Evolutionary conservation across 768 basidiomycete genomes (phyloP), one percentile per base, ranked within the genome.

Genomic region (Russula emetica): DNA sequence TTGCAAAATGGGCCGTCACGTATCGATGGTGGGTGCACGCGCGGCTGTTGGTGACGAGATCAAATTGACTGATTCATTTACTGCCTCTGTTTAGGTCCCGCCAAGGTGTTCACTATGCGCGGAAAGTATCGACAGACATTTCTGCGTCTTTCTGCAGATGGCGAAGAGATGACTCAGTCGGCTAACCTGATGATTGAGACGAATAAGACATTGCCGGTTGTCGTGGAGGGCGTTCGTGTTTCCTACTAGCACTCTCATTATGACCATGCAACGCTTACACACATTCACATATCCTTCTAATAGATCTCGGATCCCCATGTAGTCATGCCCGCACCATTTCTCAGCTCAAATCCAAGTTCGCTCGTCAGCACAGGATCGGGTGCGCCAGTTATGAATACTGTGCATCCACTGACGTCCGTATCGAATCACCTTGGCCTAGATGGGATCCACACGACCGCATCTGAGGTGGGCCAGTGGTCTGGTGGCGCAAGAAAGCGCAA

Each of bases 1-100:
- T 77, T 90, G 26, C 88, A 91, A 71, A 68, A 72, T 0, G 78
- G 84, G 28, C 83, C 87, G 13, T 82, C 85, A 13, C 78, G 86
- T 64, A 85, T 91, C 58, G 88, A 91, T 72, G 88, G 88, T 87
- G 55, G 20, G n/a, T 54, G 20, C 18, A 4, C 5, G 11, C 14
- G 8, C 2, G 42, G 22, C 30, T n/a, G 11, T 32, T 3, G n/a
- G 18, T 22, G 2, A 3, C 10, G 10, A 10, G 14, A 32, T 49
- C 8, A 38, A 32, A 55, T 38, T 38, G 14, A 24, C n/a, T 18
- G 26, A 64, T 45, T 47, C 9, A 30, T 8, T 30, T 34, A 3
- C 32, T 30, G 20, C 44, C 14, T 26, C 38, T 24, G n/a, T 44
- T 20, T 26, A 66, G 66, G 66, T 26, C 63, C 66, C 16, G 63